Percentiles rank a stretch among this genome's conserved stretches.
Evolutionary conservation across 116 monocot genomes (phyloP).

Genomic region (Phalaenopsis hybrid): DNA sequence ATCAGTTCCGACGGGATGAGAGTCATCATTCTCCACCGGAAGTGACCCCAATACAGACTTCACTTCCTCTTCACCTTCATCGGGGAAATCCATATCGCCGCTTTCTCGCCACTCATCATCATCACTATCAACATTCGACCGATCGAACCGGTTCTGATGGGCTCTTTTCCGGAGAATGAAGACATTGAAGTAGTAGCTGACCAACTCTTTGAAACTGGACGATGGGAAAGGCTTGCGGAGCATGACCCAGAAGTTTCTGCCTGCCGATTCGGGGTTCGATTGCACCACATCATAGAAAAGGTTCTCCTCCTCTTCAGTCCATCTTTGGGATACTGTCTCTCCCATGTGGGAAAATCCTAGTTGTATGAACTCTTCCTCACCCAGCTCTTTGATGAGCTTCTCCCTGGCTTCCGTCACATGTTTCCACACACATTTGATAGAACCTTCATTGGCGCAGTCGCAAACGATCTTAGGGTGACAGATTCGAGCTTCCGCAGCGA

Average conservation of each 20-base stretch:
- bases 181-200: constrained; percentile 93
- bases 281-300: constrained; percentile 60
- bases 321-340: constrained; percentile 59
- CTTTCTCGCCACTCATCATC: constrained; percentile 75
- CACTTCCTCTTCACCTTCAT: constrained; percentile 31
- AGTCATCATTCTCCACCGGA: neutral
- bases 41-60: constrained; percentile 25
- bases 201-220: constrained; percentile 50
- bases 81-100: constrained; percentile 16
- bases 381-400: constrained; percentile 26
- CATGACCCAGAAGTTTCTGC: constrained; percentile 73
- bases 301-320: constrained; percentile 74
- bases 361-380: constrained; percentile 40
- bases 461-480: neutral
- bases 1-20: neutral
- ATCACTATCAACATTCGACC: constrained; percentile 66
- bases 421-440: constrained; percentile 52
- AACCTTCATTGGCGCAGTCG: constrained; percentile 52
- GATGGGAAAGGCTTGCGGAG: constrained; percentile 46
- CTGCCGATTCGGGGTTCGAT: constrained; percentile 58
- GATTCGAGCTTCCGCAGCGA: neutral
- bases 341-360: constrained; percentile 79
- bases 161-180: constrained; percentile 84
- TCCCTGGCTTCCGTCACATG: constrained; percentile 69
- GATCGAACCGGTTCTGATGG: constrained; percentile 59